Evolutionary conservation across 2,329 filamentous ascomycete species (phyloP), one percentile per base, ranked within the genome.

Genomic region (Penicillium fuscoglaucum): DNA sequence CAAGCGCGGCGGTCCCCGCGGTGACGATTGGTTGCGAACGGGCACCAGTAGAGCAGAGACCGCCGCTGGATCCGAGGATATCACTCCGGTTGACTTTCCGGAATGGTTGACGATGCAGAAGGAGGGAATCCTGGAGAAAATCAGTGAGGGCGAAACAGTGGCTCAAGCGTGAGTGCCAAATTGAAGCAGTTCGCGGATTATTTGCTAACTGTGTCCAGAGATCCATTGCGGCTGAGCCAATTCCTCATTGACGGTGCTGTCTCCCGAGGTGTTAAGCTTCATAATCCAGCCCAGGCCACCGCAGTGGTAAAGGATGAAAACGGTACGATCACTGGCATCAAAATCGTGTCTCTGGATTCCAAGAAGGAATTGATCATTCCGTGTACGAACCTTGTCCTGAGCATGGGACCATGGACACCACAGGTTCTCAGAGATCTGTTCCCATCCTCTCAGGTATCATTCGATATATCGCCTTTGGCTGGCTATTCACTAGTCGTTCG

Each of bases 401-500:
- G 88, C 0, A 83, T 88, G 0, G 90, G 90, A 3, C 83, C 86
- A 3, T 93, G 90, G 90, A 88, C 89, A 0, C 81, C 84, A 0
- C 74, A 76, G 33, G 84, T 90, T n/a, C 88, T 91, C 69, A 65
- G 75, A 2, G 75, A 78, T 0, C 81, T 93, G 17, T 93, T 93
- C 68, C 84, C 84, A 0, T 67, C 72, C 0, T 81, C 87, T 1
- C 68, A 67, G 3, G 67, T 81, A 1, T 71, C 76, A 12, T 75
- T 92, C 24, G 84, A 86, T 0, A 78, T 91, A 43, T 76, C 78
- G 3, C 80, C 84, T 19, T 76, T 92, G 6, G 88, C 88, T 0
- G 90, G 90, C 0, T 87, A 93, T 73, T 91, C 88, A 19, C 74
- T 93, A 9, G 82, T 92, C 3, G 74, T 93, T 5, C 82, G 78